A percentile compares a stretch with the other conserved stretches of the same genome.
Evolutionary conservation across 2,329 filamentous ascomycete species (phyloP).

Genomic region (Grosmannia penicillata): DNA sequence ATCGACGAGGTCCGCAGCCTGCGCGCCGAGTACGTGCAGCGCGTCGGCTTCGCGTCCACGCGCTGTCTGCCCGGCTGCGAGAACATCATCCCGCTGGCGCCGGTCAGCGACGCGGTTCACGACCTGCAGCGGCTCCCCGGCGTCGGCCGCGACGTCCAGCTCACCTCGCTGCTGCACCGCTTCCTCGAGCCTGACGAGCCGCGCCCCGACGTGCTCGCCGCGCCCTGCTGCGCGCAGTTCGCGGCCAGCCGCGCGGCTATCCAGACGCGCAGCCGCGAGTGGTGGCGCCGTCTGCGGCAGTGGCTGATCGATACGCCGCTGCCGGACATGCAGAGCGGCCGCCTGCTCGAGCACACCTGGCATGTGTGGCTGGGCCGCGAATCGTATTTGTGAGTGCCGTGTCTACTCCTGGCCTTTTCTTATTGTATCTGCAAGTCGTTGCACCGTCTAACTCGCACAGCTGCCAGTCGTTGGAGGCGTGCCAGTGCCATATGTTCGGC

Average conservation of each 20-base stretch:
- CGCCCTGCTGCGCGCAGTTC: conserved; percentile 39
- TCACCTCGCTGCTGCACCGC: conserved; percentile 10
- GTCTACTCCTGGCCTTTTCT: too few species aligned
- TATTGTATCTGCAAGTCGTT: not conserved
- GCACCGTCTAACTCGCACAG: too few species aligned
- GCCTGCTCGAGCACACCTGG: conserved; percentile 38
- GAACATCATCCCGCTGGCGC: conserved; percentile 12
- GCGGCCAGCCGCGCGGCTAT: conserved; percentile 30
- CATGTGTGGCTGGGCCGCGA: conserved; percentile 24
- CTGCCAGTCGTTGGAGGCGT: conserved; percentile 10
- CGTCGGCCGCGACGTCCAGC: conserved; percentile 8
- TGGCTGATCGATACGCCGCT: conserved; percentile 32
- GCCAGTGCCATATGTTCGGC: conserved; percentile 12
- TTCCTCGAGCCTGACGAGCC: conserved; percentile 11
- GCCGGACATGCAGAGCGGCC: conserved; percentile 27
- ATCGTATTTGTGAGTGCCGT: conserved; percentile 8
- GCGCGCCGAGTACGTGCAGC: conserved; percentile 32
- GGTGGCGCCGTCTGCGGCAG: conserved; percentile 29
- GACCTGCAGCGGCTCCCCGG: not conserved
- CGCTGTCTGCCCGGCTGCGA: conserved; percentile 29
- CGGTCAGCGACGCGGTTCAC: conserved; percentile 3
- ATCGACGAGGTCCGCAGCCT: conserved; percentile 32
- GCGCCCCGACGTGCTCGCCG: conserved; percentile 21
- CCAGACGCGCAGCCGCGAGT: conserved; percentile 20
- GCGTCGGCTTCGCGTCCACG: conserved; percentile 43